A percentile compares a stretch with the other conserved stretches of the same genome.
Conservation (phyloP, 2,329 filamentous ascomycete species). For the Neoarthrinium moseri region DNA sequence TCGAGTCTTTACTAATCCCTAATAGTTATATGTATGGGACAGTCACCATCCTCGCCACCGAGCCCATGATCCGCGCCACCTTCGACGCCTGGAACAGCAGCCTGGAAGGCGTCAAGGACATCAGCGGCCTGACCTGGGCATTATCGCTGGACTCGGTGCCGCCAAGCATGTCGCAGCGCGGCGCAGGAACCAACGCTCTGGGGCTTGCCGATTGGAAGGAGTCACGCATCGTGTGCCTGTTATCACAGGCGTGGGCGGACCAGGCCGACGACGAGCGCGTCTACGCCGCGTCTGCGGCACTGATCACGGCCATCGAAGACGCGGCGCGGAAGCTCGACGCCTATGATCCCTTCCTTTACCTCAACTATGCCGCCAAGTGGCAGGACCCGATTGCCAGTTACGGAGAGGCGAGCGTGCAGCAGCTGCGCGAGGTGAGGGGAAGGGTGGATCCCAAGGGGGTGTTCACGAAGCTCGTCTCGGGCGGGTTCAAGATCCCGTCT, state of each 20-base stretch:
- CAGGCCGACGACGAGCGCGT: slow-evolving; percentile 9
- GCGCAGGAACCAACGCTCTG: slow-evolving; percentile 7
- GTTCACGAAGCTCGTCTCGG: slow-evolving; percentile 14
- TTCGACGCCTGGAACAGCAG: slow-evolving; percentile 10
- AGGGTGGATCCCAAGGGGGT: slow-evolving; percentile 14
- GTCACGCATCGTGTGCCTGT: slow-evolving; percentile 7
- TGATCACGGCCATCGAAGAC: slow-evolving; percentile 8
- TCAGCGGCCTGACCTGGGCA: slow-evolving; percentile 12
- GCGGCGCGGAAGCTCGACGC: slow-evolving; percentile 11
- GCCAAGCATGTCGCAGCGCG: slow-evolving; percentile 12
- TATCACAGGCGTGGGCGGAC: slow-evolving; percentile 8
- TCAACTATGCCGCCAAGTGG: slow-evolving; percentile 16
- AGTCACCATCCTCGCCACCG: slow-evolving; percentile 7
- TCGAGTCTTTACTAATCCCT: no score
- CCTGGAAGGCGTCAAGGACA: slow-evolving; percentile 1
- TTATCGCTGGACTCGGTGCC: slow-evolving; percentile 16
- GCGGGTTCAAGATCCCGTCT: slow-evolving; percentile 20
- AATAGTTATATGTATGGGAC: no score
- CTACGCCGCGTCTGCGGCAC: slow-evolving; percentile 1
- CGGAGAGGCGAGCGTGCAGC: slow-evolving; percentile 12
- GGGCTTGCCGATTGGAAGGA: slow-evolving; percentile 9
- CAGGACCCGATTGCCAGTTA: slow-evolving; percentile 20
- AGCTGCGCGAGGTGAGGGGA: slow-evolving; percentile 7
- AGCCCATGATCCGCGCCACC: slow-evolving; percentile 8
- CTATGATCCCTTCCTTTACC: slow-evolving; percentile 18